These are phyloP conservation scores for Coelastrella sp. DNA, from an alignment of 139 green algal genomes.

Conservation along the genomic window DNA sequence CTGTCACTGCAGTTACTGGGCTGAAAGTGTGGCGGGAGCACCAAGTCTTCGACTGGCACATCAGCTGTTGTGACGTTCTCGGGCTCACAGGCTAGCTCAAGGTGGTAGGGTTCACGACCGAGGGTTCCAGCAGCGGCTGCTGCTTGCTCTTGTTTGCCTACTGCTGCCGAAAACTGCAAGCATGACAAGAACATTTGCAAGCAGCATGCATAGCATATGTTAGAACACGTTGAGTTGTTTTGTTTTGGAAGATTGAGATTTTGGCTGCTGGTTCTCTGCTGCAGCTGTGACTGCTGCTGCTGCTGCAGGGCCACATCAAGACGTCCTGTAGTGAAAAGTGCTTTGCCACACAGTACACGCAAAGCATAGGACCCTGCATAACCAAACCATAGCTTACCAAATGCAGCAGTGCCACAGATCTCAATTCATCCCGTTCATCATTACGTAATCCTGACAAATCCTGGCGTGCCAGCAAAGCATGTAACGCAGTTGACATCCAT, in stretches of 20 bases:
- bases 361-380: not conserved
- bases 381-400: not conserved
- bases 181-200: not conserved
- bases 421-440: not conserved
- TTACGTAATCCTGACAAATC: not conserved
- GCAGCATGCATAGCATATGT: not conserved
- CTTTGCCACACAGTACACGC: not conserved
- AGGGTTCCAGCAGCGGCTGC: not conserved
- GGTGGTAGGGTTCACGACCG: not conserved
- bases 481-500: not conserved
- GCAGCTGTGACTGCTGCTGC: not conserved
- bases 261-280: too few relatives aligned
- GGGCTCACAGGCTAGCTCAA: constrained; percentile 27
- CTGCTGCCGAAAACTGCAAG: not conserved
- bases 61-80: not conserved
- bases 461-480: not conserved
- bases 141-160: not conserved
- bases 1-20: not conserved
- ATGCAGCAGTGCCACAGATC: constrained; percentile 32
- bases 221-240: too few relatives aligned
- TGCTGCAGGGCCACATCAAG: too few relatives aligned
- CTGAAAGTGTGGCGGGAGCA: not conserved
- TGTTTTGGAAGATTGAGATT: too few relatives aligned
- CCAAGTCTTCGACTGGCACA: not conserved
- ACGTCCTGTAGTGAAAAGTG: too few relatives aligned